Conservation (phyloP, 306 rosid species). For the Vachellia collinsii region DNA sequence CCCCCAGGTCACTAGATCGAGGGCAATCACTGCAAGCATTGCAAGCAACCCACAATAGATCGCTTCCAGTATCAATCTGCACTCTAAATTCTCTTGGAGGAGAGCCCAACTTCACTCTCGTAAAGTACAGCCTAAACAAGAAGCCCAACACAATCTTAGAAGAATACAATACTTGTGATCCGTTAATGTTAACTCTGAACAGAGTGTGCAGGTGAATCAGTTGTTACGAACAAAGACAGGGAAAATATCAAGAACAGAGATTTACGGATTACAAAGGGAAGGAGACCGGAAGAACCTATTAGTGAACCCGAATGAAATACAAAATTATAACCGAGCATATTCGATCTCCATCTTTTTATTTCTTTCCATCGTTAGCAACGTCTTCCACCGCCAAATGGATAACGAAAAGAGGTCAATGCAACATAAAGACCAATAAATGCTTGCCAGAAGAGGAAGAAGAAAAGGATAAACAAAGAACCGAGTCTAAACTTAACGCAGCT, state of each 20-base stretch:
- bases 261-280: conserved; percentile 25
- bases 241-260: conserved; percentile 39
- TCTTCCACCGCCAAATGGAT: conserved; percentile 29
- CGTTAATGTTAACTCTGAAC: background rate
- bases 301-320: conserved; percentile 12
- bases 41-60: conserved; percentile 92
- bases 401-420: conserved; percentile 5
- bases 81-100: conserved; percentile 90
- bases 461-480: background rate
- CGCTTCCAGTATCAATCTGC: conserved; percentile 95
- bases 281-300: background rate
- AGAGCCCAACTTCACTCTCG: conserved; percentile 87
- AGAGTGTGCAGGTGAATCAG: conserved; percentile 1
- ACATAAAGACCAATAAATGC: conserved; percentile 33
- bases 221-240: conserved; percentile 23
- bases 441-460: conserved; percentile 14
- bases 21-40: conserved; percentile 87
- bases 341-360: conserved; percentile 9
- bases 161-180: background rate
- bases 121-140: conserved; percentile 75
- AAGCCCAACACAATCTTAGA: conserved; percentile 36
- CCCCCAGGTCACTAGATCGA: conserved; percentile 84
- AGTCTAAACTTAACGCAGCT: conserved; percentile 9
- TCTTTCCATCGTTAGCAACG: background rate
- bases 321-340: background rate